These are phyloP conservation scores for Fonsecaea pugnacius DNA, from an alignment of 2,329 filamentous ascomycete genomes.

Conservation along the genomic window DNA sequence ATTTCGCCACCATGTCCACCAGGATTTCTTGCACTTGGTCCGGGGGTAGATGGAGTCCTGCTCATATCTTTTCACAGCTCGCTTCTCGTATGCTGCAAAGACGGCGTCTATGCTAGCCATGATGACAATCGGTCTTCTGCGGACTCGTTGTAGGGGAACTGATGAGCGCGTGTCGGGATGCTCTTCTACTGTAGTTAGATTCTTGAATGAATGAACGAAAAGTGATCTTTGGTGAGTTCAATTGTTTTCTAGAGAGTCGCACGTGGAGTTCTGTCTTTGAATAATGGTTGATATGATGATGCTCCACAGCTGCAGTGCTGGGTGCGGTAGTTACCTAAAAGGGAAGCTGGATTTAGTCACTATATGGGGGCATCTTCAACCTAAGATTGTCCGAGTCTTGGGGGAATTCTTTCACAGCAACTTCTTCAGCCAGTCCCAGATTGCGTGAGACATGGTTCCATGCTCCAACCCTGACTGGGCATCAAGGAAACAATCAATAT, in stretches of 20 bases:
- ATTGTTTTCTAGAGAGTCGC: too few relatives aligned
- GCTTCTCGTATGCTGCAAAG: background rate
- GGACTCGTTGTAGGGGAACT: too few relatives aligned
- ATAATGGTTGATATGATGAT: too few relatives aligned
- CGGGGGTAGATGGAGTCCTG: constrained; percentile 49
- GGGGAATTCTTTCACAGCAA: background rate
- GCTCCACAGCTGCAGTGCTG: too few relatives aligned
- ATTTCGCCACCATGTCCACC: constrained; percentile 52
- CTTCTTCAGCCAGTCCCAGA: constrained; percentile 20
- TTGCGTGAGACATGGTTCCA: constrained; percentile 20
- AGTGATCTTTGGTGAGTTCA: too few relatives aligned
- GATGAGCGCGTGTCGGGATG: too few relatives aligned
- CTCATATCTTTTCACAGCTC: constrained; percentile 53
- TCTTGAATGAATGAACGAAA: too few relatives aligned
- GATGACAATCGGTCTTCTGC: too few relatives aligned
- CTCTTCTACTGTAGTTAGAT: too few relatives aligned
- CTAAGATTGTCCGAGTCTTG: background rate
- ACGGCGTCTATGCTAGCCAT: too few relatives aligned
- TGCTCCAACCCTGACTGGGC: constrained; percentile 11
- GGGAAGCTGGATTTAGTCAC: background rate
- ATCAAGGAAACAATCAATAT: constrained; percentile 28
- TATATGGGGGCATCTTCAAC: background rate
- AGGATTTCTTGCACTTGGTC: constrained; percentile 49
- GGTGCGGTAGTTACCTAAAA: too few relatives aligned
- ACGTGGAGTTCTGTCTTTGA: too few relatives aligned